Conservation (phyloP, 1,284 basidiomycete genomes). For the Trichosporon sp. region DNA sequence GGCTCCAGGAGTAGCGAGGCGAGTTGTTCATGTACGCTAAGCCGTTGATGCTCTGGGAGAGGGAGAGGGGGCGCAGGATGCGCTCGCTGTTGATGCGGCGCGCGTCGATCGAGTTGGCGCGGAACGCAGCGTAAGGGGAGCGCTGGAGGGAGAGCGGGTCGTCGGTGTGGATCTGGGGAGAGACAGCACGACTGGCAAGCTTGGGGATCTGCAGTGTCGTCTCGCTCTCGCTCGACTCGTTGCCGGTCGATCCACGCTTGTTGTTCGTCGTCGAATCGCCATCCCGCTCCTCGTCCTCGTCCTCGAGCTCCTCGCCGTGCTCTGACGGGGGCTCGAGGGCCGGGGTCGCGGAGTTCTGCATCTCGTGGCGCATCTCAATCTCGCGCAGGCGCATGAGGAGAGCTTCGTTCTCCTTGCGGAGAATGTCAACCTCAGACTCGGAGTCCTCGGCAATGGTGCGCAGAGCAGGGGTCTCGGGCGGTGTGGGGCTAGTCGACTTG, state of each 20-base stretch:
- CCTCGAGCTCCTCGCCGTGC: conserved; percentile 33
- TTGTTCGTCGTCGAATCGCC: conserved; percentile 20
- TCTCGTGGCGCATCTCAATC: conserved; percentile 27
- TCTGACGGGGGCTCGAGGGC: conserved; percentile 28
- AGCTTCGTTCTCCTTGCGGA: conserved; percentile 55
- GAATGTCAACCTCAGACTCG: conserved; percentile 65
- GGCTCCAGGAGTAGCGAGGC: conserved; percentile 48
- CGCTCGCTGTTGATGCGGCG: conserved; percentile 24
- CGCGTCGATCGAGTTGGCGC: conserved; percentile 35
- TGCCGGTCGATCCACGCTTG: conserved; percentile 31
- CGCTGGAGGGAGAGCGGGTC: conserved; percentile 88
- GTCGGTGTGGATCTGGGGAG: conserved; percentile 38
- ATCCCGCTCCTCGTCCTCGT: conserved; percentile 21
- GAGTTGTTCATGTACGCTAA: conserved; percentile 65
- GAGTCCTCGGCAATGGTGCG: conserved; percentile 60
- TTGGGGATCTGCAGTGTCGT: conserved; percentile 31
- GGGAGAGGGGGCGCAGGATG: conserved; percentile 64
- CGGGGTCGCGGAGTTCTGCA: conserved; percentile 22
- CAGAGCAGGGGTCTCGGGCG: conserved; percentile 32
- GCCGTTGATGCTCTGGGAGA: conserved; percentile 93
- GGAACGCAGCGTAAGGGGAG: conserved; percentile 66
- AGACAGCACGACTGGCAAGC: conserved; percentile 30
- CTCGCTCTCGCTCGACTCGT: conserved; percentile 37
- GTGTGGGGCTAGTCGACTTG: conserved; percentile 24
- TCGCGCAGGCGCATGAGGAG: conserved; percentile 28